A percentile compares a stretch with the other conserved stretches of the same genome.
Conservation (phyloP, 768 basidiomycete species). For the Dentipellis fragilis region DNA sequence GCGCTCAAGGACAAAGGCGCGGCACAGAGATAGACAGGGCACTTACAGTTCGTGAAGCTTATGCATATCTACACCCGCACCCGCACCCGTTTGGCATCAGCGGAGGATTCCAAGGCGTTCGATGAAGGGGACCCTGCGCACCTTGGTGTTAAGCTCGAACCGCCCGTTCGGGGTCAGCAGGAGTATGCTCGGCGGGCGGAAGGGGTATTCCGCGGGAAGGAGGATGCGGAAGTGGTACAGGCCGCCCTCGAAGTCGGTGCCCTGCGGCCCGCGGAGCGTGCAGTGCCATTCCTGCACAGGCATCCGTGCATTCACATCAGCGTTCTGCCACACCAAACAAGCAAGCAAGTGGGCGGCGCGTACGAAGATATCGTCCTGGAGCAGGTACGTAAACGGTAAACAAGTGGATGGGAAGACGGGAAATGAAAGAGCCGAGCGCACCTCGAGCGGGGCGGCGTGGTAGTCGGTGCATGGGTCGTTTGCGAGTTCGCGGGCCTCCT, state of each 20-base stretch:
- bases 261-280: constrained; percentile 82
- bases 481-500: constrained; percentile 84
- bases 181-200: constrained; percentile 92
- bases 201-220: constrained; percentile 90
- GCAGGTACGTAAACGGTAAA: background rate
- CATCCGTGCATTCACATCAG: constrained; percentile 1
- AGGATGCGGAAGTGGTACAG: constrained; percentile 93
- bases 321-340: background rate
- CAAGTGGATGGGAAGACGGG: background rate
- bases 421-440: constrained; percentile 23
- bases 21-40: background rate
- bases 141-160: constrained; percentile 94
- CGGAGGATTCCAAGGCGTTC: background rate
- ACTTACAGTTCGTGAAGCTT: constrained; percentile 82
- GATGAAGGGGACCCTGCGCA: constrained; percentile 22
- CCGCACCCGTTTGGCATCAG: constrained; percentile 1
- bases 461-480: constrained; percentile 84
- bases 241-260: constrained; percentile 89
- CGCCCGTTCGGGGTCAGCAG: constrained; percentile 95
- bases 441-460: constrained; percentile 70
- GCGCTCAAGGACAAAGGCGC: background rate
- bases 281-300: constrained; percentile 82
- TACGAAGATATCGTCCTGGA: constrained; percentile 83
- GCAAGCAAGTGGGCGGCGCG: constrained; percentile 19
- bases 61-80: constrained; percentile 63